These are phyloP conservation scores for Talaromyces rugulosus DNA, from an alignment of 2,329 filamentous ascomycete species.

Conservation along the genomic window DNA sequence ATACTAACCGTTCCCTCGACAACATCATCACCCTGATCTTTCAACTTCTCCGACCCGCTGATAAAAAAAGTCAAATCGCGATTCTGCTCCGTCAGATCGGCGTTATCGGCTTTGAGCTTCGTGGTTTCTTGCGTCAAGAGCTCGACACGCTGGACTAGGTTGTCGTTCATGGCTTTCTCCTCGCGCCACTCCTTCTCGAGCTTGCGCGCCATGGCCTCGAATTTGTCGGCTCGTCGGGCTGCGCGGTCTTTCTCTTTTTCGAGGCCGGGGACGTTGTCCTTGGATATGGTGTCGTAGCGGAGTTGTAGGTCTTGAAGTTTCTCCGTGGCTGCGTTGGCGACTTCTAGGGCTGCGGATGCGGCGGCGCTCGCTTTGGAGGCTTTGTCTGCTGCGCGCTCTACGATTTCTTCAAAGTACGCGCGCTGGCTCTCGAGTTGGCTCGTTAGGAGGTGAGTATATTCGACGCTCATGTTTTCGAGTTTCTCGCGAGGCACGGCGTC, in stretches of 20 bases:
- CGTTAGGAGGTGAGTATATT: constrained; percentile 91
- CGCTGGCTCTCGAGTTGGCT: constrained; percentile 91
- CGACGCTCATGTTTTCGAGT: constrained; percentile 75
- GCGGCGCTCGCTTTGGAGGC: constrained; percentile 67
- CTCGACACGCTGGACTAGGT: constrained; percentile 72
- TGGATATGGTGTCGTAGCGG: constrained; percentile 50
- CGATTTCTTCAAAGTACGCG: constrained; percentile 88
- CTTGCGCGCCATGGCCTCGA: constrained; percentile 69
- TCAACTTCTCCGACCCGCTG: constrained; percentile 74
- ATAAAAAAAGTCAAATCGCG: constrained; percentile 85
- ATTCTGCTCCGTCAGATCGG: constrained; percentile 79
- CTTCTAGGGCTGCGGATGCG: constrained; percentile 49
- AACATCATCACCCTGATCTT: constrained; percentile 66
- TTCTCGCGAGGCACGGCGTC: constrained; percentile 54
- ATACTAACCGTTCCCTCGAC: constrained; percentile 68
- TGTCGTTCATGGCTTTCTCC: constrained; percentile 79
- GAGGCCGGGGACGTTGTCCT: constrained; percentile 60
- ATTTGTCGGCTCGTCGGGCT: constrained; percentile 64
- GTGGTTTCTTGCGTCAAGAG: constrained; percentile 59
- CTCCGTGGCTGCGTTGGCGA: constrained; percentile 60
- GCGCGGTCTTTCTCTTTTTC: constrained; percentile 71
- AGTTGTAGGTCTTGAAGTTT: constrained; percentile 53
- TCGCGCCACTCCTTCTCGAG: constrained; percentile 75
- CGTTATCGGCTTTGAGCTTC: constrained; percentile 57
- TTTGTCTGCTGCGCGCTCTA: constrained; percentile 86